These are phyloP conservation scores for Fusarium nygamai DNA, from an alignment of 2,329 filamentous ascomycete species.

Conservation along the genomic window DNA sequence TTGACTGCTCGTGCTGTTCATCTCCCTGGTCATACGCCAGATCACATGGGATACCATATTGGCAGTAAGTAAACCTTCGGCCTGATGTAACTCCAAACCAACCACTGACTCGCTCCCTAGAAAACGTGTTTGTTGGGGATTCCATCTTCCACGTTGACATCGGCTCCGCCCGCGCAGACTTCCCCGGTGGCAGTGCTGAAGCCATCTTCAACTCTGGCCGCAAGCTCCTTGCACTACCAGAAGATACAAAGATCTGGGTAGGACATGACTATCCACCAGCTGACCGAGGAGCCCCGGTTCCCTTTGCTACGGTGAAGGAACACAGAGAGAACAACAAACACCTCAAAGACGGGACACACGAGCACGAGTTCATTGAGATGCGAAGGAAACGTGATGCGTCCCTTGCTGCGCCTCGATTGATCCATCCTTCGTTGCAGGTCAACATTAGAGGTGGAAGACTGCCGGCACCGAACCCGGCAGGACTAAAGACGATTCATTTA, in stretches of 20 bases:
- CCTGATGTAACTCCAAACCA: rapidly evolving
- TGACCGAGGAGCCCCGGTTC: slow-evolving; percentile 46
- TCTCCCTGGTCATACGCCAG: slow-evolving; percentile 69
- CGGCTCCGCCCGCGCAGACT: slow-evolving; percentile 64
- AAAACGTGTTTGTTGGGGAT: slow-evolving; percentile 62
- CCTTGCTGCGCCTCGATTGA: slow-evolving; percentile 56
- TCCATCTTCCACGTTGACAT: slow-evolving; percentile 63
- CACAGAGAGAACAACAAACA: slow-evolving; percentile 61
- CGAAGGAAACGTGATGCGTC: slow-evolving; percentile 55
- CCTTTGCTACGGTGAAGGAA: slow-evolving; percentile 57
- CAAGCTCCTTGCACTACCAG: slow-evolving; percentile 54
- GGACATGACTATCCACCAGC: slow-evolving; percentile 64
- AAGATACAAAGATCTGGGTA: slow-evolving; percentile 60
- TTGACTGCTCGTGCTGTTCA: slow-evolving; percentile 59
- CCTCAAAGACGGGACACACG: slow-evolving; percentile 52
- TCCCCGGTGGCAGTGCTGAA: slow-evolving; percentile 60
- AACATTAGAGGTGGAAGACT: slow-evolving; percentile 61
- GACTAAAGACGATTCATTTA: slow-evolving; percentile 50
- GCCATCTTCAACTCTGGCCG: slow-evolving; percentile 56
- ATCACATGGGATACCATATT: slow-evolving; percentile 68
- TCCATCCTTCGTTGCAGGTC: slow-evolving; percentile 62
- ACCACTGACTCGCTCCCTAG: slow-evolving; percentile 10
- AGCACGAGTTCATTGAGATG: slow-evolving; percentile 57
- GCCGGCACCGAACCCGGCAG: slow-evolving; percentile 46
- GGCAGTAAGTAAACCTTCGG: slow-evolving; percentile 48